Evolutionary conservation across 192 early-diverging fungal species (phyloP).

Genomic region (Powellomyces hirtus): DNA sequence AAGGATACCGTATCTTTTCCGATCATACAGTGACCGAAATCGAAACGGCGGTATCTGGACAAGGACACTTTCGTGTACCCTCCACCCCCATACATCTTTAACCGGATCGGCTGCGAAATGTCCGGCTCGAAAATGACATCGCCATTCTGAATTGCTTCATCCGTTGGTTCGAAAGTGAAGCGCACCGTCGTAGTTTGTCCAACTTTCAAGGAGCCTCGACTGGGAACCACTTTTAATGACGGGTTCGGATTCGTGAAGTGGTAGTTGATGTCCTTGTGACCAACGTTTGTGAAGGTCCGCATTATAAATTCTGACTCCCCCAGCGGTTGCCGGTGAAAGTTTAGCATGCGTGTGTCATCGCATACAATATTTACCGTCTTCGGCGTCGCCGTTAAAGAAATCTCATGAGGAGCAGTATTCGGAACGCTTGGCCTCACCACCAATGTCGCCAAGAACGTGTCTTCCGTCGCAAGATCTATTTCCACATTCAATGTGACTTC

Average conservation of each 20-base stretch:
- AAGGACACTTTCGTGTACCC: slow-evolving; percentile 58
- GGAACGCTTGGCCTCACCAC: slow-evolving; percentile 47
- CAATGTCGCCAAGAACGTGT: slow-evolving; percentile 61
- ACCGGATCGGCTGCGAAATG: slow-evolving; percentile 57
- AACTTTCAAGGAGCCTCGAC: slow-evolving; percentile 44
- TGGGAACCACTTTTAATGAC: slow-evolving; percentile 42
- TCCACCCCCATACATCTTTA: slow-evolving; percentile 62
- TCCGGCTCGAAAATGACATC: slow-evolving; percentile 61
- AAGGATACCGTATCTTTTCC: slow-evolving; percentile 61
- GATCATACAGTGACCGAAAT: slow-evolving; percentile 69
- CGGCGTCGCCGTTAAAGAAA: slow-evolving; percentile 59
- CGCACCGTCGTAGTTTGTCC: slow-evolving; percentile 48
- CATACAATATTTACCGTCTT: slow-evolving; percentile 58
- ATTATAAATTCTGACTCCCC: slow-evolving; percentile 52
- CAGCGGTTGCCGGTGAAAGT: slow-evolving; percentile 61
- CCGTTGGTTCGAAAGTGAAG: slow-evolving; percentile 54
- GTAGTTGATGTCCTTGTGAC: slow-evolving; percentile 55
- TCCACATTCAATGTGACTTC: slow-evolving; percentile 51
- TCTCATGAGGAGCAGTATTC: slow-evolving; percentile 53
- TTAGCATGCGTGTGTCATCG: slow-evolving; percentile 55
- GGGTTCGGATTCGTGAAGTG: slow-evolving; percentile 46
- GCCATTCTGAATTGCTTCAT: slow-evolving; percentile 50
- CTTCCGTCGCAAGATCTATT: slow-evolving; percentile 54
- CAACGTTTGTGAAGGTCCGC: slow-evolving; percentile 59
- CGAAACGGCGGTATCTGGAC: slow-evolving; percentile 54